Conservation (phyloP, 2,329 filamentous ascomycete species). For the Emmonsia crescens region DNA sequence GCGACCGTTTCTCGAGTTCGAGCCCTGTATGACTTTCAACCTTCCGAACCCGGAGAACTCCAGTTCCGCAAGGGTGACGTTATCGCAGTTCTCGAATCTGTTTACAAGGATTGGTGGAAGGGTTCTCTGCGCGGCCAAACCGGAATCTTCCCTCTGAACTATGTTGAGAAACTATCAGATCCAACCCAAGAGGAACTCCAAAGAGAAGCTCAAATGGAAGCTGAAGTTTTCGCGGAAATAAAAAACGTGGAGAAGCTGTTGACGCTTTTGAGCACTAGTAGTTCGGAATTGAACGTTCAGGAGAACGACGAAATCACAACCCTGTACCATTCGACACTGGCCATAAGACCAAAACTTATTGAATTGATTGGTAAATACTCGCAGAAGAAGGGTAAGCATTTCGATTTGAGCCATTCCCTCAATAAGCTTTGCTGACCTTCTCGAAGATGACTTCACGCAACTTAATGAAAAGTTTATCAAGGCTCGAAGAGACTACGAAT, state of each 20-base stretch:
- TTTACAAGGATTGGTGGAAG: constrained; percentile 99
- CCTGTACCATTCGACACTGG: constrained; percentile 82
- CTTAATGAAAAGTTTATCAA: constrained; percentile 99
- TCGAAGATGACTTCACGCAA: constrained; percentile 87
- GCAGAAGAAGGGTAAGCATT: constrained; percentile 76
- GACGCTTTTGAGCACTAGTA: constrained; percentile 80
- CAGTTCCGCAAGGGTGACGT: constrained; percentile 96
- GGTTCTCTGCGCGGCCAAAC: constrained; percentile 88
- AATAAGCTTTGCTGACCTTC: constrained; percentile 15
- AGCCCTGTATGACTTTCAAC: constrained; percentile 87
- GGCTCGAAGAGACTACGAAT: constrained; percentile 89
- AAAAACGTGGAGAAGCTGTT: constrained; percentile 72
- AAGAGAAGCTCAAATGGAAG: constrained; percentile 90
- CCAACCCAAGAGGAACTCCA: constrained; percentile 90
- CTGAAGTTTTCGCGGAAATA: constrained; percentile 64
- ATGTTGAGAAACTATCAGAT: constrained; percentile 93
- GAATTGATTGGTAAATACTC: constrained; percentile 98
- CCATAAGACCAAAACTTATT: constrained; percentile 92
- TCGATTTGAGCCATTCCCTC: neutral
- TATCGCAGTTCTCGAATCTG: constrained; percentile 92
- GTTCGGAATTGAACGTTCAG: constrained; percentile 66
- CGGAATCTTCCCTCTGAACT: constrained; percentile 96
- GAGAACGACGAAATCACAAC: constrained; percentile 95
- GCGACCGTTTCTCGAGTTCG: constrained; percentile 91
- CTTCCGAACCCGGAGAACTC: constrained; percentile 85